Evolutionary conservation across 225 moss, liverwort and hornwort species (phyloP).

Genomic region (Rhytidiadelphus loreus): DNA sequence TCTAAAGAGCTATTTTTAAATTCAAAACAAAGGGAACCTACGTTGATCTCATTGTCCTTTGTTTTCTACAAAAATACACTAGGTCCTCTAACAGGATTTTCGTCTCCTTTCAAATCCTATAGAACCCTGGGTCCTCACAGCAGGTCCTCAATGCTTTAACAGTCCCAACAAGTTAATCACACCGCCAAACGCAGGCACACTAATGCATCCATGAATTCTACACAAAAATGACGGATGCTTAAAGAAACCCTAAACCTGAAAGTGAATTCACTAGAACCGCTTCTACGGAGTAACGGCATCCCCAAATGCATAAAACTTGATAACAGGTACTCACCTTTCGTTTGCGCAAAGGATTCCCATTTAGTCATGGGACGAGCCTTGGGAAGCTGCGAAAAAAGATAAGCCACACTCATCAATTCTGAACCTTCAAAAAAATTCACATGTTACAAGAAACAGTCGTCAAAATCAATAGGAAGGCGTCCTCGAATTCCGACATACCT

Average conservation of each 20-base stretch:
- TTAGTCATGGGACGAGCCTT: constrained; percentile 74
- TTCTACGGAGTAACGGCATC: background rate
- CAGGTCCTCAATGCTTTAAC: background rate
- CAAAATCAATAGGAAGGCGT: background rate
- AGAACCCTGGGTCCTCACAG: background rate
- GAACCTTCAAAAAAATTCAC: background rate
- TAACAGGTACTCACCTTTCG: constrained; percentile 48
- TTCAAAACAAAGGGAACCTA: background rate
- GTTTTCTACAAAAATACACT: background rate
- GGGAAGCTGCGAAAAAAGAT: constrained; percentile 51
- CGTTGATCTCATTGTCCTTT: background rate
- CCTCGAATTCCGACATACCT: constrained; percentile 28
- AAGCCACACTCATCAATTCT: background rate
- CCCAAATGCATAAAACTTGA: background rate
- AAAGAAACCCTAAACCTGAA: background rate
- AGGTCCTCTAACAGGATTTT: background rate
- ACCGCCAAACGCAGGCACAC: background rate
- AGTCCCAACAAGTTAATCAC: background rate
- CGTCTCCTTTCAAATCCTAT: background rate
- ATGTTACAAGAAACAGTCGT: background rate
- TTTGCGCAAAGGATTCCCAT: constrained; percentile 97
- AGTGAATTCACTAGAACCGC: background rate
- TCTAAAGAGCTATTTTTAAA: background rate
- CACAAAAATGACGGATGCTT: background rate
- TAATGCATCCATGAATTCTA: background rate